These are phyloP conservation scores for Monosporascus sp. DNA, from an alignment of 2,329 filamentous ascomycete species.

Conservation along the genomic window DNA sequence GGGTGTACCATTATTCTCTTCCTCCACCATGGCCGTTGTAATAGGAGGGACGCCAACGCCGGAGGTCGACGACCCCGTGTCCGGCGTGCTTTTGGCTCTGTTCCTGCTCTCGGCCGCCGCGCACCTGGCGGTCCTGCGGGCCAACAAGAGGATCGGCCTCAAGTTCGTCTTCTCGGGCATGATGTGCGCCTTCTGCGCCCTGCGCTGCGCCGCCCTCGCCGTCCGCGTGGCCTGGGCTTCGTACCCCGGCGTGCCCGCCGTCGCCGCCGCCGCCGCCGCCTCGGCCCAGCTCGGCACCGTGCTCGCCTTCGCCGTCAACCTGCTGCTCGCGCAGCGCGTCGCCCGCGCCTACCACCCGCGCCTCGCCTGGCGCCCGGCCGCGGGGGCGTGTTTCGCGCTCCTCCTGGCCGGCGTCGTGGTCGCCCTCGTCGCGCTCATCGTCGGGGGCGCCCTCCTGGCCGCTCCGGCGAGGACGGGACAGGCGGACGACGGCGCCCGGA, in stretches of 20 bases:
- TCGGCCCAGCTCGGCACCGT: conserved; percentile 71
- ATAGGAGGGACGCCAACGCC: conserved; percentile 16
- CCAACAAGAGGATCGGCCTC: conserved; percentile 45
- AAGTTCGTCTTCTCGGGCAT: conserved; percentile 57
- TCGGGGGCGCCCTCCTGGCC: conserved; percentile 48
- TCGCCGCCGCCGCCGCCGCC: conserved; percentile 58
- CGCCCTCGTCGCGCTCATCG: conserved; percentile 62
- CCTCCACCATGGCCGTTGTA: conserved; percentile 13
- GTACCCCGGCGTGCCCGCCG: conserved; percentile 30
- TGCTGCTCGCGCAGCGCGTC: conserved; percentile 71
- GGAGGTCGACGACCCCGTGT: conserved; percentile 17
- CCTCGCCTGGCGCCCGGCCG: conserved; percentile 60
- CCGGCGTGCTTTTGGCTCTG: conserved; percentile 15
- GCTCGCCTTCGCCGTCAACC: conserved; percentile 71
- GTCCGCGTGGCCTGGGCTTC: conserved; percentile 51
- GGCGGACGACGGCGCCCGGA: conserved; percentile 41
- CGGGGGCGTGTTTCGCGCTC: conserved; percentile 48
- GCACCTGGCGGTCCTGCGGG: conserved; percentile 26
- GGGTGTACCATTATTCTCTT: conserved; percentile 5
- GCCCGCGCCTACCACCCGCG: conserved; percentile 66
- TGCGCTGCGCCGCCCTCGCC: conserved; percentile 45
- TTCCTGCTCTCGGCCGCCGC: conserved; percentile 19
- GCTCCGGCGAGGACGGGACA: too few species aligned
- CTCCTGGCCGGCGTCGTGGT: conserved; percentile 54
- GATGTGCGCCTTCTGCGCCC: conserved; percentile 54